Evolutionary conservation across 2,329 filamentous ascomycete genomes (phyloP).

Genomic region (Cladosporium sp.): DNA sequence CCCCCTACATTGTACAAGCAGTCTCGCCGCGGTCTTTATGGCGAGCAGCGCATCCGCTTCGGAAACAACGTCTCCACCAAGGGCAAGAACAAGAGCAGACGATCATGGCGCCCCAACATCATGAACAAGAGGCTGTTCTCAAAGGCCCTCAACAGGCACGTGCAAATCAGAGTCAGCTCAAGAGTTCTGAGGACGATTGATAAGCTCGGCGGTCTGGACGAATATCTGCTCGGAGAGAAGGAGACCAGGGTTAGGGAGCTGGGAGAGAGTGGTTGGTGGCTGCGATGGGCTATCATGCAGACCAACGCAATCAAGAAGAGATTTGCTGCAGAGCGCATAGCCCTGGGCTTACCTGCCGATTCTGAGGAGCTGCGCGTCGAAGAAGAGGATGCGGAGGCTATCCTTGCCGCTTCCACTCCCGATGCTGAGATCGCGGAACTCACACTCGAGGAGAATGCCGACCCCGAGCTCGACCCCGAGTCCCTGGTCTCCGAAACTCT

Average conservation of each 20-base stretch:
- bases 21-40: slow-evolving; percentile 61
- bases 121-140: slow-evolving; percentile 67
- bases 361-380: slow-evolving; percentile 23
- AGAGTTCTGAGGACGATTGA: slow-evolving; percentile 67
- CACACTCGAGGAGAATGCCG: slow-evolving; percentile 12
- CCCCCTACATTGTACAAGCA: slow-evolving; percentile 73
- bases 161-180: slow-evolving; percentile 69
- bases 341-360: slow-evolving; percentile 60
- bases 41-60: slow-evolving; percentile 68
- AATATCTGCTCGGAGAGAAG: slow-evolving; percentile 84
- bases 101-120: slow-evolving; percentile 75
- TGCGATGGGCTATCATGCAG: slow-evolving; percentile 89
- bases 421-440: slow-evolving; percentile 24
- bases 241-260: slow-evolving; percentile 77
- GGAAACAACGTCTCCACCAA: slow-evolving; percentile 74
- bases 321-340: slow-evolving; percentile 65
- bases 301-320: slow-evolving; percentile 65
- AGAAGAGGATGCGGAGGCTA: slow-evolving; percentile 21
- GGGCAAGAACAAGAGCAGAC: slow-evolving; percentile 68
- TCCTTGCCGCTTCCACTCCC: slow-evolving; percentile 20
- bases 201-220: slow-evolving; percentile 84
- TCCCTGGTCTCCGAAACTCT: slow-evolving; percentile 29
- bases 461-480: slow-evolving; percentile 24
- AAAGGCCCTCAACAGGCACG: slow-evolving; percentile 59
- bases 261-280: slow-evolving; percentile 83